A percentile compares a stretch with the other conserved stretches of the same genome.
Evolutionary conservation across 441 rosid genomes (phyloP).

Genomic region (Codiaeum variegatum): DNA sequence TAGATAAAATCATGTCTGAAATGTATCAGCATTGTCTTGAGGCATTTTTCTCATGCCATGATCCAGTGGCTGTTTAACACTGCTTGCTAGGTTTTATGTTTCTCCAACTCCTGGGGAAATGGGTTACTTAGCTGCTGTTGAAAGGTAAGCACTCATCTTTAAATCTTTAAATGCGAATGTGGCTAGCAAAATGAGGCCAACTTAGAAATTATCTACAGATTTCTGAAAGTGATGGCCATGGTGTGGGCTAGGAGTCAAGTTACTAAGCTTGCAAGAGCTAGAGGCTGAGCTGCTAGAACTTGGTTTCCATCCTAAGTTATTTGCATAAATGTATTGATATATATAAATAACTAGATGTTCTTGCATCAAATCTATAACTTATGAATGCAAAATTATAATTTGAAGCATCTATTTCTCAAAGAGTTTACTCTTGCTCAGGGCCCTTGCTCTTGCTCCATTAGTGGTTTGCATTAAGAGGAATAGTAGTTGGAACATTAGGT

Average conservation of each 20-base stretch:
- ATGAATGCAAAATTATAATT: neutral
- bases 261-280: conserved; percentile 79
- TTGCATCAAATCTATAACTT: neutral
- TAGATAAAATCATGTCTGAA: neutral
- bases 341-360: neutral
- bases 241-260: conserved; percentile 99
- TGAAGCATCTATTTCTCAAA: conserved; percentile 8
- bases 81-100: conserved; percentile 67
- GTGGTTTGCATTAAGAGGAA: conserved; percentile 52
- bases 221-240: conserved; percentile 91
- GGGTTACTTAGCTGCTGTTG: conserved; percentile 73
- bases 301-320: neutral
- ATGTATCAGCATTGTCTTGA: neutral
- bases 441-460: conserved; percentile 86
- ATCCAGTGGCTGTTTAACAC: neutral
- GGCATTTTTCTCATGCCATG: neutral
- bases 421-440: conserved; percentile 41
- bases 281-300: conserved; percentile 59
- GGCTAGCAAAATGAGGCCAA: conserved; percentile 9
- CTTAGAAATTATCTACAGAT: conserved; percentile 41
- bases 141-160: conserved; percentile 47
- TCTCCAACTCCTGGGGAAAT: conserved; percentile 79
- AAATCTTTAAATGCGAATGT: conserved; percentile 2
- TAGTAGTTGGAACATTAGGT: conserved; percentile 37
- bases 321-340: neutral